These are phyloP conservation scores for Penicillium cinerascens DNA, from an alignment of 495 filamentous ascomycete species.

Conservation along the genomic window DNA sequence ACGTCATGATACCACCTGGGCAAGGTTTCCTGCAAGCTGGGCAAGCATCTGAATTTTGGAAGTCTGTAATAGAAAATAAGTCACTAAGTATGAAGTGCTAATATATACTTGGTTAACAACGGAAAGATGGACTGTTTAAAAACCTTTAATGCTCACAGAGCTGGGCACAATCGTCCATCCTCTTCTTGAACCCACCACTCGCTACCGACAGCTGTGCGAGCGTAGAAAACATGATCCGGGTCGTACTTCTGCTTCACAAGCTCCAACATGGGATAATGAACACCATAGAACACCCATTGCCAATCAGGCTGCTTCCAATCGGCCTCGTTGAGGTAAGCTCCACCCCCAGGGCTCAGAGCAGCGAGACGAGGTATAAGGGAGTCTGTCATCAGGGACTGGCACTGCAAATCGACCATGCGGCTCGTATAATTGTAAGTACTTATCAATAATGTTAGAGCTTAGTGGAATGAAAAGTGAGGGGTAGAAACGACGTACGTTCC, in stretches of 20 bases:
- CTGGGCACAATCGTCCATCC: constrained; percentile 28
- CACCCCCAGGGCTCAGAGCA: constrained; percentile 1
- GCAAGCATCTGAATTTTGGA: neutral
- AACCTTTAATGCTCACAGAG: constrained; percentile 2
- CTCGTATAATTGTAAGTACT: constrained; percentile 8
- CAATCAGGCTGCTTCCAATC: constrained; percentile 16
- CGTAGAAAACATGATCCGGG: constrained; percentile 49
- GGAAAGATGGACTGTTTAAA: neutral
- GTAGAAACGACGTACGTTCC: constrained; percentile 3
- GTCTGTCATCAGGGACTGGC: constrained; percentile 11
- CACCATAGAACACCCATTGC: constrained; percentile 13
- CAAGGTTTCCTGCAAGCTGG: no score
- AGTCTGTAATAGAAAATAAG: neutral
- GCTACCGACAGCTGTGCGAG: constrained; percentile 45
- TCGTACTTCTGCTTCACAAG: constrained; percentile 51
- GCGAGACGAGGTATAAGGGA: constrained; percentile 7
- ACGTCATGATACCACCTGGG: no score
- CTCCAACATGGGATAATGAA: constrained; percentile 33
- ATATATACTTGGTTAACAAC: neutral
- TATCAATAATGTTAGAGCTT: neutral
- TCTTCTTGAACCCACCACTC: constrained; percentile 37
- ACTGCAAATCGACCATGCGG: neutral
- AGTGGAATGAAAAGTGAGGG: neutral
- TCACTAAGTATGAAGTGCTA: neutral
- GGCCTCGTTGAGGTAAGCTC: constrained; percentile 16